Base-by-base conservation (phyloP, 495 filamentous ascomycete species). In the Aspergillus sclerotioniger region DNA sequence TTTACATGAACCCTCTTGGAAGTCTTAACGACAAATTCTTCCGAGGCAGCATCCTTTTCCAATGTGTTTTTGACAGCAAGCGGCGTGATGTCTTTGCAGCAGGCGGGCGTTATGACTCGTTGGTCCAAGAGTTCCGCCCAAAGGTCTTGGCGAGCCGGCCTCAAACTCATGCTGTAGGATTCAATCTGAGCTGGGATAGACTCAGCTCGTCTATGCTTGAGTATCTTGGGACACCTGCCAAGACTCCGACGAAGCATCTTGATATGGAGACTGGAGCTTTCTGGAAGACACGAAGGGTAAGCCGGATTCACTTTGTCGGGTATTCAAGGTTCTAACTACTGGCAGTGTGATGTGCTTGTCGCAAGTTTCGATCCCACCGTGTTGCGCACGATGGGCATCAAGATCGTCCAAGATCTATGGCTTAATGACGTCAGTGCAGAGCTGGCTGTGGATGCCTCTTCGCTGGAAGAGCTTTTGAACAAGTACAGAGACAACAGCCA, bases 1-100 rank as follows among this genome's bases (percentile, higher is more conserved):
- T 95, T 21, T 97, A 91, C 65, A 76, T 98, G 61, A 89, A 82
- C 57, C 92, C 92, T 6, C 80, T 98, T 12, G 89, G 88, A 61
- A 95, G 89, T 66, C 81, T 93, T 63, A 96, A 97, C 67, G 92
- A 96, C 64, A 89, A 89, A 47, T 96, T 98, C 71, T 98, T 94
- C 73, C 78, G 83, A 37, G 90, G 90, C 8, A 91, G 92, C 35
- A 78, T 98, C 19, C 74, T 98, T 25, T 98, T 98, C 67, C 87
- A 95, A 60, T 98, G 92, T 60, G 71, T 97, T 1, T 92, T 91
- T 62, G 95, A 98, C 71, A 87, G 80, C 54, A 96, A 93, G 70
- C 84, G 84, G 61, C 77, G 81, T 29, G 88, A 94, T 61, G 89
- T 98, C 9, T 91, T 98, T 62, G 94, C 93, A 0, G 94, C 92